A percentile compares a stretch with the other conserved stretches of the same genome.
Conservation (phyloP, 768 basidiomycete species). For the Podaxis pistillaris region DNA sequence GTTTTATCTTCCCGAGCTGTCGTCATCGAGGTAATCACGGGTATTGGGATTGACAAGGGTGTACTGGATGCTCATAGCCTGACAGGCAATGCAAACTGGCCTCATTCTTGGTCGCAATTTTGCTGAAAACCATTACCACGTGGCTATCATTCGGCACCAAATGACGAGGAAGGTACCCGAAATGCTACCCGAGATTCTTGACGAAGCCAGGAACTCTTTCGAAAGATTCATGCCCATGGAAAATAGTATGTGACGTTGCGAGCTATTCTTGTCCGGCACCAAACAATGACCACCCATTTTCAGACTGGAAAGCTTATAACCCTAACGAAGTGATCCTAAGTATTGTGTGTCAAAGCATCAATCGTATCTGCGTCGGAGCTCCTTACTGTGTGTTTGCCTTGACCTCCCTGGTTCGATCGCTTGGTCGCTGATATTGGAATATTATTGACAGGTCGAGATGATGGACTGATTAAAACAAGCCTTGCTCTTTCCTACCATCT, state of each 20-base stretch:
- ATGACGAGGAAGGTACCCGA: slow-evolving; percentile 37
- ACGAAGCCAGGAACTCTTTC: slow-evolving; percentile 43
- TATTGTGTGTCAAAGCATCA: slow-evolving; percentile 39
- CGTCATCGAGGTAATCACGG: slow-evolving; percentile 29
- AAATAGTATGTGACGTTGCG: slow-evolving; percentile 21
- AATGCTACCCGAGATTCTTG: slow-evolving; percentile 37
- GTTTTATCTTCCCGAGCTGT: slow-evolving; percentile 33
- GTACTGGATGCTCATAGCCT: background rate
- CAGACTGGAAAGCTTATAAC: slow-evolving; percentile 39
- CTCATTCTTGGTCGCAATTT: slow-evolving; percentile 17
- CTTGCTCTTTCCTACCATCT: slow-evolving; percentile 13
- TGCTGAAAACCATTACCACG: slow-evolving; percentile 31
- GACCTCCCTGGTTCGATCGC: background rate
- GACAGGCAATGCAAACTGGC: slow-evolving; percentile 22
- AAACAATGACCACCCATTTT: background rate
- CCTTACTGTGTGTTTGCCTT: slow-evolving; percentile 38
- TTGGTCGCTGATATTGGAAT: background rate
- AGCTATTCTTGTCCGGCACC: background rate
- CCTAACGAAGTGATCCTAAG: slow-evolving; percentile 24
- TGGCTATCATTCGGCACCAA: slow-evolving; percentile 28
- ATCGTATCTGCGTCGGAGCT: slow-evolving; percentile 47
- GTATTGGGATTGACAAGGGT: slow-evolving; percentile 5
- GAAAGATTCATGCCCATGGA: slow-evolving; percentile 32
- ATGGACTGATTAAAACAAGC: slow-evolving; percentile 24
- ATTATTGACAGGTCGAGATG: slow-evolving; percentile 41